Conservation (phyloP, 2,329 filamentous ascomycete species). For the Lasiodiplodia theobromae region DNA sequence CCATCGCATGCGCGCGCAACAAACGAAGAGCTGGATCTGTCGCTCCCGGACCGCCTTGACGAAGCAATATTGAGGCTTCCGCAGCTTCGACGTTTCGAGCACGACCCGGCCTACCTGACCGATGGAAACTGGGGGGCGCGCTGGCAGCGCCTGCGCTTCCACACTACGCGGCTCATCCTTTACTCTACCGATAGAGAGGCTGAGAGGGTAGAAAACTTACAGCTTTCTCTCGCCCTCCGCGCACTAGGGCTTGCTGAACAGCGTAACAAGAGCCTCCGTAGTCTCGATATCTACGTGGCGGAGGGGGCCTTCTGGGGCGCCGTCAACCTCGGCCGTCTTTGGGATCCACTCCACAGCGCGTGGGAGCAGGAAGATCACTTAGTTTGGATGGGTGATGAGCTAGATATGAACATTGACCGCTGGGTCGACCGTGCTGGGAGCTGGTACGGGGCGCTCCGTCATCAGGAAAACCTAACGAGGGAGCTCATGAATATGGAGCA, state of each 20-base stretch:
- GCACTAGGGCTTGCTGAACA: not conserved
- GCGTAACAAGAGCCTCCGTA: not conserved
- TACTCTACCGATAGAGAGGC: not conserved
- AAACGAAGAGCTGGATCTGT: not conserved
- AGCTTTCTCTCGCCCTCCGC: not conserved
- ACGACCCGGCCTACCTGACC: not conserved
- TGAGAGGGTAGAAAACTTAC: not conserved
- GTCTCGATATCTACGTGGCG: not conserved
- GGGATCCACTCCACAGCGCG: not conserved
- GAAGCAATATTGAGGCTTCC: not conserved
- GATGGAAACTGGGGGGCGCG: not conserved
- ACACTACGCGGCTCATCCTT: not conserved
- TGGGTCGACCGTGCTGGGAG: not conserved
- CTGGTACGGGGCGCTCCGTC: not conserved
- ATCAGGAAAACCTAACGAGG: not conserved
- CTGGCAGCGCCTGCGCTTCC: not conserved
- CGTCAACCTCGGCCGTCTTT: not conserved
- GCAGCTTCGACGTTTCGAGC: not conserved
- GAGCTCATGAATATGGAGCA: not conserved
- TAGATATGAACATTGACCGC: not conserved
- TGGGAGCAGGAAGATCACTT: not conserved
- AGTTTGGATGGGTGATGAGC: not conserved
- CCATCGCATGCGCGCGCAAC: not conserved
- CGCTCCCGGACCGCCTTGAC: not conserved
- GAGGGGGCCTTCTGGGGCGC: not conserved